Conservation (phyloP, 306 rosid genomes). For the Vicia sativa region DNA sequence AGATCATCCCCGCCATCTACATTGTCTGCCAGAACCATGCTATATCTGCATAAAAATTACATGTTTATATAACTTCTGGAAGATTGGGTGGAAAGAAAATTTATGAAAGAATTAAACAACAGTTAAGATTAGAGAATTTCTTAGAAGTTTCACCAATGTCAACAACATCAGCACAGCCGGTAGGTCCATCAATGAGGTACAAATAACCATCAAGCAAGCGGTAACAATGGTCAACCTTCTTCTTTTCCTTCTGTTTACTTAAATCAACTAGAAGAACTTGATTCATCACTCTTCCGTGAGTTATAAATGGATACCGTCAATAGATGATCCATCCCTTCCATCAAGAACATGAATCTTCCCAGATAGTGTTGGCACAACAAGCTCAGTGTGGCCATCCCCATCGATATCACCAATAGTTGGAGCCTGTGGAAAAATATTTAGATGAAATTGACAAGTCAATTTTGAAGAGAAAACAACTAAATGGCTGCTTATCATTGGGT, state of each 20-base stretch:
- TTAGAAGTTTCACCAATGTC: conserved; percentile 99
- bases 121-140: conserved; percentile 43
- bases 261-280: conserved; percentile 92
- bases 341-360: conserved; percentile 93
- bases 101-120: background rate
- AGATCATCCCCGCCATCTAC: conserved; percentile 99
- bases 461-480: conserved; percentile 10
- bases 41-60: conserved; percentile 68
- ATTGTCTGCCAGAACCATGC: conserved; percentile 98
- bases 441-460: conserved; percentile 19
- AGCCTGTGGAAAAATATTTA: conserved; percentile 59
- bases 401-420: conserved; percentile 92
- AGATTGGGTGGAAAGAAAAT: conserved; percentile 27
- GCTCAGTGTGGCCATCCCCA: conserved; percentile 95
- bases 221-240: conserved; percentile 83
- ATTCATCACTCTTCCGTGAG: conserved; percentile 96
- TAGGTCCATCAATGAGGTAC: conserved; percentile 94
- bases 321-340: conserved; percentile 88
- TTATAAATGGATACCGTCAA: conserved; percentile 85
- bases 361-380: conserved; percentile 87
- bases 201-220: conserved; percentile 89
- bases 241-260: conserved; percentile 72
- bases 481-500: too few relatives aligned
- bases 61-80: conserved; percentile 23
- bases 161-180: conserved; percentile 94